These are phyloP conservation scores for Geotrichum histeridarum DNA, from an alignment of 1,139 yeast genomes.

Conservation along the genomic window DNA sequence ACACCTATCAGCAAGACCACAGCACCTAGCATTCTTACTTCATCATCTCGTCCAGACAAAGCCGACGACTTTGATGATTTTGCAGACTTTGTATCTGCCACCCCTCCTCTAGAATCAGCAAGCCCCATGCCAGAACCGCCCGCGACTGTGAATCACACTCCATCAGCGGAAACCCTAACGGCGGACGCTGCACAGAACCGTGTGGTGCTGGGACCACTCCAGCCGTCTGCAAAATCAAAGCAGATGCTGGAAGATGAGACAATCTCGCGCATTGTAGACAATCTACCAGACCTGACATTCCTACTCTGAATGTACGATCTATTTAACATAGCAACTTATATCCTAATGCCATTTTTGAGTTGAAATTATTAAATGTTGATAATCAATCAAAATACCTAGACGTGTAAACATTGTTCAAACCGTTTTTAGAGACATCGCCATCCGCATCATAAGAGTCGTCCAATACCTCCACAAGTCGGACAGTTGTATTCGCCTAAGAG, in stretches of 20 bases:
- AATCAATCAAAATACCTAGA: no score
- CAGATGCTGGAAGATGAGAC: conserved; percentile 24
- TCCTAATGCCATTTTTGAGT: no score
- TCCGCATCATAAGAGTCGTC: conserved; percentile 42
- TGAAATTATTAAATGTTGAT: not conserved
- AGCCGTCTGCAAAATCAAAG: conserved; percentile 21
- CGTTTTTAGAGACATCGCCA: no score
- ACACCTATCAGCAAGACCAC: no score
- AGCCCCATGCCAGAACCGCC: not conserved
- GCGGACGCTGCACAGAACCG: not conserved
- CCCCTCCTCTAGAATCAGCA: conserved; percentile 1
- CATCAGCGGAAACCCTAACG: no score
- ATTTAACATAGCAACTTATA: not conserved
- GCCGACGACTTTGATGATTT: conserved; percentile 7
- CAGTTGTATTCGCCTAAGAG: conserved; percentile 30
- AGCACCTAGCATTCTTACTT: not conserved
- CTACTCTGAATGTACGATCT: conserved; percentile 12
- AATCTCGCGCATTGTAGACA: conserved; percentile 25
- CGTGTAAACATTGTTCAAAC: no score
- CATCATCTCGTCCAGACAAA: not conserved
- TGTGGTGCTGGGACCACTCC: conserved; percentile 24
- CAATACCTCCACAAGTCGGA: conserved; percentile 58
- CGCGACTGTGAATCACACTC: not conserved
- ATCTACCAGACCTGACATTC: conserved; percentile 30
- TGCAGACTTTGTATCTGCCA: conserved; percentile 10